Evolutionary conservation across 2,329 filamentous ascomycete genomes (phyloP), one percentile per base, ranked within the genome.

Genomic region (Talaromyces sp.): DNA sequence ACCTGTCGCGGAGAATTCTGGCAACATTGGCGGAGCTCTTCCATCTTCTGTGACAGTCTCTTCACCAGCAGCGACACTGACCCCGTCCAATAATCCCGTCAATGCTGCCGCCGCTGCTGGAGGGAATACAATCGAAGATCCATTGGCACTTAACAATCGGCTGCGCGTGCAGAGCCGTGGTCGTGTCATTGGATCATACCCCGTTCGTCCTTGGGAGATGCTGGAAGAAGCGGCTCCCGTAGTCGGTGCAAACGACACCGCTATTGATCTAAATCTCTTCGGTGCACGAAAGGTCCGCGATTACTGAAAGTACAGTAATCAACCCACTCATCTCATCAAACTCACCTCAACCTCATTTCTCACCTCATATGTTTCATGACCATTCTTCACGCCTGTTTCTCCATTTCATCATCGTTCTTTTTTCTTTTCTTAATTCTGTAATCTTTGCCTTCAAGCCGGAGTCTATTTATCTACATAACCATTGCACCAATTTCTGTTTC

Each of bases 191-290:
- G 77, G 76, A 2, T 67, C 75, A 2, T 79, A 74, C 59, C 73
- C 74, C 1, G 67, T 78, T 10, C 76, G 76, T 24, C 75, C 75
- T 33, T 82, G 79, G 79, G 79, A 82, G 65, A 74, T 81, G 64
- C 72, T 82, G 27, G 78, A 79, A 67, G 79, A 81, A 65, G 76
- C 79, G 11, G 78, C 79, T 19, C 79, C 79, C 1, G 74, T 80
- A 19, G 69, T 77, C 24, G 78, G 79, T 27, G 70, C 73, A n/a
- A 82, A 82, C 65, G 79, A 82, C 65, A 81, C 79, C 3, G 78
- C 79, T 22, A 69, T 82, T 37, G 79, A 75, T 61, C 67, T 82
- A 50, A 72, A 75, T 22, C 77, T 76, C 50, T 81, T 82, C 64
- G 78, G 78, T 58, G 75, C 79, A 16, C 70, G 78, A 57, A 74